Percentiles rank a stretch among this genome's conserved stretches.
Evolutionary conservation across 345 rosid species (phyloP).

Genomic region (Eucalyptus urophylla): DNA sequence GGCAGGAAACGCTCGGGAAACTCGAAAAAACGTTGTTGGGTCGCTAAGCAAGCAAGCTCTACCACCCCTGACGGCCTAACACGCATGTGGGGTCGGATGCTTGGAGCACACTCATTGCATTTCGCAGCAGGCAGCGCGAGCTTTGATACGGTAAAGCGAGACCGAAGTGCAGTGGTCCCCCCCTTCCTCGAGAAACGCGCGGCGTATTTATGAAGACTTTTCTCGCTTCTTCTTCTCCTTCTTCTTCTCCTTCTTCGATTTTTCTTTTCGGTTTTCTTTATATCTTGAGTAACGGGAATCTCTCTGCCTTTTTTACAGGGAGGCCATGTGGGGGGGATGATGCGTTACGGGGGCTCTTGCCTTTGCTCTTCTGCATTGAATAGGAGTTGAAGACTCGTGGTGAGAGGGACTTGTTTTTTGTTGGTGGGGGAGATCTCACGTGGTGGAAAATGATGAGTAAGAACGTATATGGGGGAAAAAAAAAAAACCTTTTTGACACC

Average conservation of each 20-base stretch:
- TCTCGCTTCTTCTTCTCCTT: background rate
- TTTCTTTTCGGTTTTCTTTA: background rate
- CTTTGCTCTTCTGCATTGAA: background rate
- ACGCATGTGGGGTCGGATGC: conserved; percentile 51
- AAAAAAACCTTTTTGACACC: no score
- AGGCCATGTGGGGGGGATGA: background rate
- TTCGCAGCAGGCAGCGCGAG: background rate
- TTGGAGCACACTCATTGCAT: conserved; percentile 54
- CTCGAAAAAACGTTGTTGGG: background rate
- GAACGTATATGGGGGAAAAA: background rate
- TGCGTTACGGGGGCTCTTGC: background rate
- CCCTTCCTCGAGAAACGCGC: background rate
- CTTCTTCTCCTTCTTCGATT: background rate
- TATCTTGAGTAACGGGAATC: background rate
- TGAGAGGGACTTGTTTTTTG: background rate
- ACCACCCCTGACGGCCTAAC: background rate
- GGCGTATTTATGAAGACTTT: background rate
- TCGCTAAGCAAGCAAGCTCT: background rate
- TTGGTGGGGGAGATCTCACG: background rate
- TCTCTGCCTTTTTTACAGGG: background rate
- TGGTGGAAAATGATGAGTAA: background rate
- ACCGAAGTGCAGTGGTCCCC: background rate
- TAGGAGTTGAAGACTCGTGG: background rate
- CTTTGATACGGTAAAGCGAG: background rate
- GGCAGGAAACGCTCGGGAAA: background rate